phyloP scores from a whole-genome alignment of 257 asterid species.

The Solanum okadae region DNA sequence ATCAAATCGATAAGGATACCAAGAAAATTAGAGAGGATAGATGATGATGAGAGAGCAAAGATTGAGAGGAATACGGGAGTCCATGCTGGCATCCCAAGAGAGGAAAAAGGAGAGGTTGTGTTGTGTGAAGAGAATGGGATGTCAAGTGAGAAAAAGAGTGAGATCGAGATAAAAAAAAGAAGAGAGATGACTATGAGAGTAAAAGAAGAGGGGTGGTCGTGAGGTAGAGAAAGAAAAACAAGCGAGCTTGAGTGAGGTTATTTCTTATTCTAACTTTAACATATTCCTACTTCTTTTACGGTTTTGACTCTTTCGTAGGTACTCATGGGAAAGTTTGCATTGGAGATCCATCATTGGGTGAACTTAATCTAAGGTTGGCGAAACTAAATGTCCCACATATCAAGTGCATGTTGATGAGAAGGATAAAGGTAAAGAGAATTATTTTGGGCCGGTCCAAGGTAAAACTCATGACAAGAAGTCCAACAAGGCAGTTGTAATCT shows the following conservation, averaged over 20 bases:
- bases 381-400: neutral
- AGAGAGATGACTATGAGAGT: neutral
- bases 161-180: neutral
- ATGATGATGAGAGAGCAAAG: neutral
- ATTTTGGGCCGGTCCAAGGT: neutral
- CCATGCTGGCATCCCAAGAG: neutral
- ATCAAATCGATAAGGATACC: neutral
- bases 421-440: neutral
- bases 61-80: neutral
- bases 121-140: neutral
- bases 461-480: neutral
- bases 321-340: neutral
- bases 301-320: neutral
- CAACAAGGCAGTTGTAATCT: neutral
- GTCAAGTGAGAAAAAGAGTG: neutral
- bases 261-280: neutral
- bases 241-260: neutral
- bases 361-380: neutral
- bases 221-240: neutral
- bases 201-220: neutral
- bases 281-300: neutral
- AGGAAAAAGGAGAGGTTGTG: neutral
- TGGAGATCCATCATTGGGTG: neutral
- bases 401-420: neutral
- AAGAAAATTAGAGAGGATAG: neutral